phyloP scores from a whole-genome alignment of 192 early-diverging fungal genomes.

The Coemansia sp. region DNA sequence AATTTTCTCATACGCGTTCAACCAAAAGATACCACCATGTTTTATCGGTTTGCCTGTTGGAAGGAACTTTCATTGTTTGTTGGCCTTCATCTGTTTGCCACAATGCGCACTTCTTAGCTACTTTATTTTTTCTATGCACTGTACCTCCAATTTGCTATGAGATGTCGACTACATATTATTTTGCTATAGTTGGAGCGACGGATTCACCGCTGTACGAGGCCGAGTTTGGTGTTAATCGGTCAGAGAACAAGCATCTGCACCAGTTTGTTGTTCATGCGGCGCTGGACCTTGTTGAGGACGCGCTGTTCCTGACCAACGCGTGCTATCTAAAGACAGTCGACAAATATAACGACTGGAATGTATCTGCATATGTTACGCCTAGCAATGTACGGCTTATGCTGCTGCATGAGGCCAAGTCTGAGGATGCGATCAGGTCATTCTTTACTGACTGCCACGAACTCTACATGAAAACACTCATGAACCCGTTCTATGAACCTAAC shows the following conservation, averaged over 20 bases:
- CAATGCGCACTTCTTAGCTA: constrained; percentile 3
- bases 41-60: too few species aligned
- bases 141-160: neutral
- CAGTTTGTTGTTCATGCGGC: constrained; percentile 98
- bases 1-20: too few species aligned
- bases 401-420: constrained; percentile 60
- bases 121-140: neutral
- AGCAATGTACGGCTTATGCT: constrained; percentile 73
- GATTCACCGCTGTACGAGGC: constrained; percentile 97
- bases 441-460: constrained; percentile 33
- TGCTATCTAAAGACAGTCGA: constrained; percentile 95
- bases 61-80: too few species aligned
- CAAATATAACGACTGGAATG: constrained; percentile 90
- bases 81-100: too few species aligned
- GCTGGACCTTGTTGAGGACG: constrained; percentile 95
- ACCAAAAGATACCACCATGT: too few species aligned
- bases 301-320: constrained; percentile 81
- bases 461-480: constrained; percentile 71
- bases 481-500: constrained; percentile 89
- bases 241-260: constrained; percentile 86
- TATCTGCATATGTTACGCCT: constrained; percentile 89
- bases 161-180: constrained; percentile 64
- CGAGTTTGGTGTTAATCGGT: constrained; percentile 64
- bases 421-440: constrained; percentile 65
- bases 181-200: constrained; percentile 90